A percentile compares a stretch with the other conserved stretches of the same genome.
Conservation (phyloP, 768 basidiomycete genomes). For the Macrocybe gigantea region DNA sequence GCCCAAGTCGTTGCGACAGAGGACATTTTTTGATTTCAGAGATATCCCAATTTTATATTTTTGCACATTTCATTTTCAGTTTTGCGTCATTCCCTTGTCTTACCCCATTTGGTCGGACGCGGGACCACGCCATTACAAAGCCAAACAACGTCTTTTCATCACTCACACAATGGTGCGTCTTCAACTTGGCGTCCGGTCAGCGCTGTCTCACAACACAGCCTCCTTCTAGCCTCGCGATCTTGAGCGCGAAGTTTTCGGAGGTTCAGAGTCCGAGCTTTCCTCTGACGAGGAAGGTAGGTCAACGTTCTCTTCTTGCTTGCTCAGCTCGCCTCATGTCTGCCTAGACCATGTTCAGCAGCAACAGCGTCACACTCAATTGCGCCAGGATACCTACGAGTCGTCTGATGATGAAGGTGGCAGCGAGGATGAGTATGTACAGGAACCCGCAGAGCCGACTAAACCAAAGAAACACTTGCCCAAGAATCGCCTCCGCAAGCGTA, state of each 20-base stretch:
- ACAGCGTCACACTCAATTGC: not conserved
- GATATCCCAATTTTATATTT: not conserved
- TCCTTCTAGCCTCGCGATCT: not conserved
- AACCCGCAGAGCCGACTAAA: too few species aligned
- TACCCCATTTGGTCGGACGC: too few species aligned
- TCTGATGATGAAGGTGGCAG: not conserved
- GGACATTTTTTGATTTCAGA: not conserved
- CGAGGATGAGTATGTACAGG: not conserved
- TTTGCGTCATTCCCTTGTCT: too few species aligned
- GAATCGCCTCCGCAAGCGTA: too few species aligned
- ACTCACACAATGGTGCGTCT: too few species aligned
- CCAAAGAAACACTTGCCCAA: too few species aligned
- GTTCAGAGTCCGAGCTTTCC: slow-evolving; percentile 1
- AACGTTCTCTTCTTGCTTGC: not conserved
- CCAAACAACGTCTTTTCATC: too few species aligned
- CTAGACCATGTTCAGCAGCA: not conserved
- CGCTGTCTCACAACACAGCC: too few species aligned
- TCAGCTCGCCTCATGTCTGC: not conserved
- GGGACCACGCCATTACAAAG: too few species aligned
- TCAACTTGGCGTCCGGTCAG: too few species aligned
- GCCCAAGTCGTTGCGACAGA: not conserved
- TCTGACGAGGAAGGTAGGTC: not conserved
- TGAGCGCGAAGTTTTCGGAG: slow-evolving; percentile 1
- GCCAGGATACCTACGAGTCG: not conserved
- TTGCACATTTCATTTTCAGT: not conserved